Conservation (phyloP, 352 stramenopile species). For the Pythium rishiriense region DNA sequence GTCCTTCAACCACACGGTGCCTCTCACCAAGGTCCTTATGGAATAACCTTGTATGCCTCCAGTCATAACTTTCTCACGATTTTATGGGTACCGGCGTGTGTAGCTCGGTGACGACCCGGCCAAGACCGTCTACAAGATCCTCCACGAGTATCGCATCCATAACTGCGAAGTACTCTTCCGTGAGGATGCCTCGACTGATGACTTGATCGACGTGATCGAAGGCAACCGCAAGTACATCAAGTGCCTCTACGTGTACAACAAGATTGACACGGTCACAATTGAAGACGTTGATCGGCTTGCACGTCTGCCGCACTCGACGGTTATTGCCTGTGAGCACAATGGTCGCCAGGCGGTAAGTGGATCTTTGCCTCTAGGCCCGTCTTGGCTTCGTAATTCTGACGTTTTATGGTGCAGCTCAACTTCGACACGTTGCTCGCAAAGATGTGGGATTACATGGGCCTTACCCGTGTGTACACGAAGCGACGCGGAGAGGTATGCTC, state of each 20-base stretch:
- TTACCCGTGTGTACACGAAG: slow-evolving; percentile 90
- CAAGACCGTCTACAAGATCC: slow-evolving; percentile 90
- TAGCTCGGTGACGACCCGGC: slow-evolving; percentile 86
- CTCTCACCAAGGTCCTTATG: slow-evolving; percentile 88
- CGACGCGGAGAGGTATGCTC: slow-evolving; percentile 74
- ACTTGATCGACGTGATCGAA: slow-evolving; percentile 99
- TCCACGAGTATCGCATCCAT: slow-evolving; percentile 97
- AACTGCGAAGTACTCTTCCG: slow-evolving; percentile 97
- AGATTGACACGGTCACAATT: slow-evolving; percentile 99
- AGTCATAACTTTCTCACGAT: not conserved
- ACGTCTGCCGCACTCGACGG: slow-evolving; percentile 94
- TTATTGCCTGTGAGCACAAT: slow-evolving; percentile 92
- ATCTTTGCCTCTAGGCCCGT: not conserved
- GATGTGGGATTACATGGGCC: slow-evolving; percentile 91
- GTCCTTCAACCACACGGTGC: slow-evolving; percentile 96
- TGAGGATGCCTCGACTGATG: slow-evolving; percentile 96
- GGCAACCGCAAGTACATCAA: slow-evolving; percentile 99
- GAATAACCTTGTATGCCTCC: not conserved
- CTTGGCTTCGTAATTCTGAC: not conserved
- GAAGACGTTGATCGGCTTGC: slow-evolving; percentile 98
- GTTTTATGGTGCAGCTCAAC: slow-evolving; percentile 84
- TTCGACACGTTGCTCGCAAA: slow-evolving; percentile 92
- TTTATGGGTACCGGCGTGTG: too few species aligned
- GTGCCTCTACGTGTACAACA: slow-evolving; percentile 99
- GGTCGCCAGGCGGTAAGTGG: slow-evolving; percentile 60